phyloP scores from a whole-genome alignment of 2,329 filamentous ascomycete genomes.

The Hymenoscyphus infarciens region DNA sequence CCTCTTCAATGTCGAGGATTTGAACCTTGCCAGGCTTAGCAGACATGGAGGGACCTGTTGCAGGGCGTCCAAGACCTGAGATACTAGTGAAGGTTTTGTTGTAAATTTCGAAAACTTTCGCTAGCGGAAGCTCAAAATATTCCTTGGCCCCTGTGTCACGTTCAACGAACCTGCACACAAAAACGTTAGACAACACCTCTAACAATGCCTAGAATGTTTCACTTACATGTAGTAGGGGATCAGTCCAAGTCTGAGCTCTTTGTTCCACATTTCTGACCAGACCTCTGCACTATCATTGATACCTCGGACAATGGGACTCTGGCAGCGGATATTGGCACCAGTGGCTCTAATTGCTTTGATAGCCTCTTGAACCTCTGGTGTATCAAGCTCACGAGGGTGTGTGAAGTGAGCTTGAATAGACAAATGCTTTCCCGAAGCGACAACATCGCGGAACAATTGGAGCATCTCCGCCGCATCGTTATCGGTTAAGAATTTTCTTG shows the following conservation, averaged over 20 bases:
- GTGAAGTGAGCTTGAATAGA: constrained; percentile 15
- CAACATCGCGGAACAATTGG: constrained; percentile 7
- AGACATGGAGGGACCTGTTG: constrained; percentile 13
- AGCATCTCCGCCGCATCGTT: constrained; percentile 6
- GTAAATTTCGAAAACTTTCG: constrained; percentile 7
- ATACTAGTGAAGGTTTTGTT: not conserved
- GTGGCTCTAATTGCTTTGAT: constrained; percentile 9
- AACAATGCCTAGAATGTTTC: not conserved
- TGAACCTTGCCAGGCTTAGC: constrained; percentile 13
- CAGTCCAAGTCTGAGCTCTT: constrained; percentile 4
- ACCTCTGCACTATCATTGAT: constrained; percentile 11
- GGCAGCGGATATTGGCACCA: constrained; percentile 11
- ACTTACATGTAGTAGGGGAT: constrained; percentile 17
- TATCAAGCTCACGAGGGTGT: constrained; percentile 11
- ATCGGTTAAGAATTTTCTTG: constrained; percentile 10
- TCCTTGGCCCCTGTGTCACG: constrained; percentile 15
- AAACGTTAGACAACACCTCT: not conserved
- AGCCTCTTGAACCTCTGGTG: constrained; percentile 10
- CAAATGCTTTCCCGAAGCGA: constrained; percentile 3
- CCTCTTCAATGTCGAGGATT: constrained; percentile 3
- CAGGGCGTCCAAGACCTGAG: constrained; percentile 7
- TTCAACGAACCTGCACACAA: constrained; percentile 11
- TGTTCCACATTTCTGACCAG: constrained; percentile 15
- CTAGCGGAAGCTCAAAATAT: constrained; percentile 12
- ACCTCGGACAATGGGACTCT: constrained; percentile 10